These are phyloP conservation scores for Entomortierella lignicola DNA, from an alignment of 192 early-diverging fungal genomes.

Conservation along the genomic window DNA sequence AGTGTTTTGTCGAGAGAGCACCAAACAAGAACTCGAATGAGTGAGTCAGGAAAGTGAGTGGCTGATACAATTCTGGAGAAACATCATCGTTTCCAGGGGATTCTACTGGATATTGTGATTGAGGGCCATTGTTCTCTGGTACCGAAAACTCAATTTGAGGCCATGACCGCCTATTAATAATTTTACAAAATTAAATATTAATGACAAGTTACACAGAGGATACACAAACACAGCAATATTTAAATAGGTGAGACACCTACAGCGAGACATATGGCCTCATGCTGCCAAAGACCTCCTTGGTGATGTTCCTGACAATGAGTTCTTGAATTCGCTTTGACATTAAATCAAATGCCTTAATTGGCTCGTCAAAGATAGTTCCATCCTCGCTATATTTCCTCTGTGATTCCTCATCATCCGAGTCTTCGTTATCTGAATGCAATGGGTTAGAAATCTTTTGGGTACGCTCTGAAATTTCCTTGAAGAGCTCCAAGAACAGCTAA, in stretches of 20 bases:
- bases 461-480: slow-evolving; percentile 54
- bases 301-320: slow-evolving; percentile 55
- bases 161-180: slow-evolving; percentile 55
- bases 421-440: slow-evolving; percentile 30
- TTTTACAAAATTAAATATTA: background rate
- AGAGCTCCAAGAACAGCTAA: slow-evolving; percentile 67
- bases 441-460: slow-evolving; percentile 16
- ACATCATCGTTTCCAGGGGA: slow-evolving; percentile 50
- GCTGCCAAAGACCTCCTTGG: slow-evolving; percentile 58
- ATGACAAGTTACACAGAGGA: background rate
- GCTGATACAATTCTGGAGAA: slow-evolving; percentile 61
- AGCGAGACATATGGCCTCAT: slow-evolving; percentile 58
- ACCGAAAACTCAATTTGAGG: slow-evolving; percentile 51
- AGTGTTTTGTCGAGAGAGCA: slow-evolving; percentile 47
- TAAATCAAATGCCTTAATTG: slow-evolving; percentile 45
- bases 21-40: slow-evolving; percentile 53
- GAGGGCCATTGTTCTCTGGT: slow-evolving; percentile 1
- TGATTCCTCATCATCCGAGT: slow-evolving; percentile 30
- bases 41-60: slow-evolving; percentile 56
- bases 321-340: slow-evolving; percentile 56
- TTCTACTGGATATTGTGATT: slow-evolving; percentile 11
- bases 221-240: no score
- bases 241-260: slow-evolving; percentile 20
- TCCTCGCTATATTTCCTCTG: slow-evolving; percentile 26
- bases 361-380: slow-evolving; percentile 61